Base-by-base conservation (phyloP, 1,284 basidiomycete species). In the Pholiota adiposa region DNA sequence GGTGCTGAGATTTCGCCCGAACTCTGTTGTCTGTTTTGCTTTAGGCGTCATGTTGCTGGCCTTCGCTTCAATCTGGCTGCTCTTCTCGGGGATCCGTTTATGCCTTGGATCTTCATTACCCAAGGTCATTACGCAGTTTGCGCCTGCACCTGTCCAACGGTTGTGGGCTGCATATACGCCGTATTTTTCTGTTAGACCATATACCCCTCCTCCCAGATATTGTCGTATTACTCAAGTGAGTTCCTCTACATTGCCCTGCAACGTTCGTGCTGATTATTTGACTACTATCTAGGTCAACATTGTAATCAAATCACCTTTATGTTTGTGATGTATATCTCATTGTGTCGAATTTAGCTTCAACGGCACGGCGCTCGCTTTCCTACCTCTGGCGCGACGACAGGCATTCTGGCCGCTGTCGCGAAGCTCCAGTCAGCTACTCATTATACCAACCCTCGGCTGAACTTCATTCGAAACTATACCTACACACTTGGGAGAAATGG, bases 301-400 rank as follows among this genome's bases (percentile, higher is more conserved):
- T 62, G 88, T 90, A 72, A 56, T 43, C 8, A 43, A 48, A 53
- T 38, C 31, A 62, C 19, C 61, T 66, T 56, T 51, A 38, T 29
- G 50, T 54, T 59, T 27, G 9, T 23, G 1, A 6, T 25, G 12
- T 9, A 4, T 27, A 52, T 53, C n/a, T 56, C 48, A 34, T 25
- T 62, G 40, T 29, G 29, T 46, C 6, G 1, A n/a, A 23, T 38
- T 2, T 29, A 94, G 93, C 74, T 96, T n/a, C 89, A 96, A 75
- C 80, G 94, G 9, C 94, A 96, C 67, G 92, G 92, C 0, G 87
- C 91, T 1, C 83, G 94, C 31, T 94, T 83, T 65, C 94, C 94
- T 0, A 94, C 93, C 0, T 67, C 72, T 0, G 76, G 76, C 5
- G 80, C 86, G 0, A 72, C 79, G 0, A 67, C 68, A 11, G 65